Conservation (phyloP, 1,284 basidiomycete genomes). For the Ganoderma lucidum region DNA sequence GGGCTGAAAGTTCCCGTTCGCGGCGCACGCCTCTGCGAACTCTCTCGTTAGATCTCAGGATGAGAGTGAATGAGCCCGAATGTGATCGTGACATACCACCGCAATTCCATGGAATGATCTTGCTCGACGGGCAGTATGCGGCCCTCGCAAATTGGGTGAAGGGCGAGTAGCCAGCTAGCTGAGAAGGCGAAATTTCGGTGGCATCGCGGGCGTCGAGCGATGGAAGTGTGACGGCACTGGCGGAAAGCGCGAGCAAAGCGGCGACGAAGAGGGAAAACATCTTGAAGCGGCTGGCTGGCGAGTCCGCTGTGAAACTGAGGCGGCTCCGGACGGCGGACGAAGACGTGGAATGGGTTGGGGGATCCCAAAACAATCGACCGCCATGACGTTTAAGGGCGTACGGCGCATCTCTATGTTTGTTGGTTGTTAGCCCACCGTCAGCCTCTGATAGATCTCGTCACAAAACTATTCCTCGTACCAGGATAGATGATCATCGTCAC, state of each 20-base stretch:
- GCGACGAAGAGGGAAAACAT: constrained; percentile 25
- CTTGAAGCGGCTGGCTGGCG: constrained; percentile 10
- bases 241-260: constrained; percentile 11
- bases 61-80: too few species aligned
- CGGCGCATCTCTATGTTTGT: too few species aligned
- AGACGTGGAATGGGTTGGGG: background rate
- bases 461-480: too few species aligned
- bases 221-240: constrained; percentile 14
- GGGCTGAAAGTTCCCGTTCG: constrained; percentile 52
- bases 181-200: constrained; percentile 9
- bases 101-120: constrained; percentile 52
- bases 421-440: too few species aligned
- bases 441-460: too few species aligned
- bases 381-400: background rate
- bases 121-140: constrained; percentile 54
- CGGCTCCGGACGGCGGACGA: background rate
- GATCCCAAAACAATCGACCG: too few species aligned
- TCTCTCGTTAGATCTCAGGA: background rate
- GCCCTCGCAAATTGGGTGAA: constrained; percentile 60
- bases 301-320: constrained; percentile 7
- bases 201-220: constrained; percentile 15
- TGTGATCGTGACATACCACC: constrained; percentile 45
- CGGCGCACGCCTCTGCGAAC: constrained; percentile 46
- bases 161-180: constrained; percentile 47
- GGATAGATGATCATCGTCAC: too few species aligned